phyloP scores from a whole-genome alignment of 495 filamentous ascomycete species.

The Bryoglossum gracile region DNA sequence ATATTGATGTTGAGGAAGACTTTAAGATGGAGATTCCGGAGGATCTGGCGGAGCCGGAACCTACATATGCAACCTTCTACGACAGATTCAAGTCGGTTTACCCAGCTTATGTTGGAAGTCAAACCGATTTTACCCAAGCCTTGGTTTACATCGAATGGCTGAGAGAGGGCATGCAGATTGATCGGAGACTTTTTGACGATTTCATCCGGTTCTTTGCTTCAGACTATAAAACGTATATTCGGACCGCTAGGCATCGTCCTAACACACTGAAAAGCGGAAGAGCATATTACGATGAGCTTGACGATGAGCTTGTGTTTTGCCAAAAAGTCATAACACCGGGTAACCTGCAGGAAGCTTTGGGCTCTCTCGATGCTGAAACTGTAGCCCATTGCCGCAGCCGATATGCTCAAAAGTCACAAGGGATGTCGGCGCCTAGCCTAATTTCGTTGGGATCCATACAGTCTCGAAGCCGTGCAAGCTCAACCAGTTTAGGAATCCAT shows the following conservation, averaged over 20 bases:
- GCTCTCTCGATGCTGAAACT: conserved; percentile 9
- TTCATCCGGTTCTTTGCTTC: conserved; percentile 48
- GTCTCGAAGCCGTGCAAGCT: not conserved
- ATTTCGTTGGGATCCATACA: not conserved
- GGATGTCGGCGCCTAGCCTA: not conserved
- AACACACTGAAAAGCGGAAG: conserved; percentile 27
- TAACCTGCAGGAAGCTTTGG: conserved; percentile 29
- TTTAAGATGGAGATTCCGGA: not conserved
- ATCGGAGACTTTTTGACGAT: conserved; percentile 58
- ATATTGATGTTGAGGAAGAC: not conserved
- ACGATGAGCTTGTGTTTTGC: conserved; percentile 30
- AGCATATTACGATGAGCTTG: conserved; percentile 37
- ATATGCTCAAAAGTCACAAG: not conserved
- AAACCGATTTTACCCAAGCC: conserved; percentile 44
- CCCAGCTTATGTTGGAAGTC: conserved; percentile 46
- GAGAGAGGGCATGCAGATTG: conserved; percentile 31
- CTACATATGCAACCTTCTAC: conserved; percentile 33
- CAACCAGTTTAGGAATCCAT: not conserved
- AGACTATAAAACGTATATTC: conserved; percentile 36
- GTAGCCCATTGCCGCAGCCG: not conserved
- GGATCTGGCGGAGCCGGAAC: not conserved
- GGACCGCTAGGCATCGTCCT: conserved; percentile 26
- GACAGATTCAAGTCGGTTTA: conserved; percentile 50
- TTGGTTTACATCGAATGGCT: conserved; percentile 48
- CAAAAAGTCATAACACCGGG: conserved; percentile 30